Conservation (phyloP, 2,329 filamentous ascomycete species). For the Talaromyces sp. region DNA sequence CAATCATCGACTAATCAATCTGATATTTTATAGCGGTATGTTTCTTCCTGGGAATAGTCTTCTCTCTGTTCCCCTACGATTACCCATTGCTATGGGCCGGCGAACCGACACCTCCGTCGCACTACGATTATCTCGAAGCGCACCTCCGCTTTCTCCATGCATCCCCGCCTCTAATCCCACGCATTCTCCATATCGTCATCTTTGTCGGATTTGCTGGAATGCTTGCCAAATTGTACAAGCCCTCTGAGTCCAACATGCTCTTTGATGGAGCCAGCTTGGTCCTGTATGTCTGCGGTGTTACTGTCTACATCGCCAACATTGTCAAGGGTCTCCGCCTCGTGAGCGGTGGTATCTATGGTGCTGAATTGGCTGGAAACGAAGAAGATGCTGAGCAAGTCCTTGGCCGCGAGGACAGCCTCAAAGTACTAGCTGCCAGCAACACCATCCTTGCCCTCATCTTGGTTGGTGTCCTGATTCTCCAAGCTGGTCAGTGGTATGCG, state of each 20-base stretch:
- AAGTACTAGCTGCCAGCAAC: conserved; percentile 90
- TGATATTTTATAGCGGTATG: conserved; percentile 63
- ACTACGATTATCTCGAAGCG: conserved; percentile 81
- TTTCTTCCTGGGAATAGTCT: conserved; percentile 98
- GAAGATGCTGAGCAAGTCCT: conserved; percentile 67
- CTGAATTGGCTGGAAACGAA: conserved; percentile 36
- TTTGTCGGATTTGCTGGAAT: conserved; percentile 84
- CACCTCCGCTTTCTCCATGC: conserved; percentile 91
- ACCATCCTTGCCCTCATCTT: conserved; percentile 92
- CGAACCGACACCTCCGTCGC: conserved; percentile 49
- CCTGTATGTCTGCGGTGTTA: conserved; percentile 79
- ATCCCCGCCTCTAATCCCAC: conserved; percentile 85
- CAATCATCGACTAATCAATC: conserved; percentile 6
- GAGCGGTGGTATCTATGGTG: conserved; percentile 66
- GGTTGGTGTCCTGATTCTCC: conserved; percentile 85
- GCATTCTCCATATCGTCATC: conserved; percentile 92
- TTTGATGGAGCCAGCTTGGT: conserved; percentile 77
- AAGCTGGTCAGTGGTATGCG: conserved; percentile 98
- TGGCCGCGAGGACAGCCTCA: conserved; percentile 81
- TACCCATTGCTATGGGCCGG: conserved; percentile 51
- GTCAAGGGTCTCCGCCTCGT: conserved; percentile 90
- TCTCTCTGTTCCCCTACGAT: conserved; percentile 90
- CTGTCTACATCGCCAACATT: conserved; percentile 94
- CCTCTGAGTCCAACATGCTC: conserved; percentile 89
- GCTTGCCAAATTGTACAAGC: conserved; percentile 90